Evolutionary conservation across 2,329 filamentous ascomycete genomes (phyloP).

Genomic region (Colletotrichum horii): DNA sequence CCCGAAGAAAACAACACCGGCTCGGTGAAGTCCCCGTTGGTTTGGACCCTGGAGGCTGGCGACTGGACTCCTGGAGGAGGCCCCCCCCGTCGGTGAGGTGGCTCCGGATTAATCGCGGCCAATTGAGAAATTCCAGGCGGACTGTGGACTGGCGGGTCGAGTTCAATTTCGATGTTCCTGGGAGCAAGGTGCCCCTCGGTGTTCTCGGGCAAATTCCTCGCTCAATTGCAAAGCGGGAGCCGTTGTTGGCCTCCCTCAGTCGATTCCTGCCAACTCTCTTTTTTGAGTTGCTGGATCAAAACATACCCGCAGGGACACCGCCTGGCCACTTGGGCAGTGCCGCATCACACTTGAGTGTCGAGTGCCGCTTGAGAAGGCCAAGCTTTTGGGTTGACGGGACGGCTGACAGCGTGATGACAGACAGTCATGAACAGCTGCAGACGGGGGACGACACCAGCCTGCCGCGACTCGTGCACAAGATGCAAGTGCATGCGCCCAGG

Average conservation of each 20-base stretch:
- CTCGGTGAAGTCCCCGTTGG: neutral
- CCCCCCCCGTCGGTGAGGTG: neutral
- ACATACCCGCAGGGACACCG: neutral
- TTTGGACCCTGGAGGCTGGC: neutral
- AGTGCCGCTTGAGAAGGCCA: neutral
- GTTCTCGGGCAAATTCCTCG: constrained; percentile 15
- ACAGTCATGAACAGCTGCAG: neutral
- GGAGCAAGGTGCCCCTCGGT: constrained; percentile 4
- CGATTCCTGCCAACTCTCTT: neutral
- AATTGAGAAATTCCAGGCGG: neutral
- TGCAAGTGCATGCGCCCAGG: constrained; percentile 10
- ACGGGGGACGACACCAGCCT: neutral
- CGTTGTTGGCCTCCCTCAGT: neutral
- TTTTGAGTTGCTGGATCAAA: neutral
- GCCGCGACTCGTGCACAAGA: constrained; percentile 11
- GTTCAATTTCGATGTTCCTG: neutral
- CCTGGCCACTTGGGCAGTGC: neutral
- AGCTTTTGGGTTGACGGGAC: neutral
- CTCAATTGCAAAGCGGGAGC: neutral
- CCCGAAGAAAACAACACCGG: neutral
- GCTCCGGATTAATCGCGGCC: constrained; percentile 14
- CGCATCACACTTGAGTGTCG: neutral
- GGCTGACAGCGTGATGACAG: neutral
- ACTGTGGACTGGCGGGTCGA: neutral
- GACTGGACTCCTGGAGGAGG: neutral